Evolutionary conservation across 2,329 filamentous ascomycete genomes (phyloP).

Genomic region (Botrytis hyacinthi): DNA sequence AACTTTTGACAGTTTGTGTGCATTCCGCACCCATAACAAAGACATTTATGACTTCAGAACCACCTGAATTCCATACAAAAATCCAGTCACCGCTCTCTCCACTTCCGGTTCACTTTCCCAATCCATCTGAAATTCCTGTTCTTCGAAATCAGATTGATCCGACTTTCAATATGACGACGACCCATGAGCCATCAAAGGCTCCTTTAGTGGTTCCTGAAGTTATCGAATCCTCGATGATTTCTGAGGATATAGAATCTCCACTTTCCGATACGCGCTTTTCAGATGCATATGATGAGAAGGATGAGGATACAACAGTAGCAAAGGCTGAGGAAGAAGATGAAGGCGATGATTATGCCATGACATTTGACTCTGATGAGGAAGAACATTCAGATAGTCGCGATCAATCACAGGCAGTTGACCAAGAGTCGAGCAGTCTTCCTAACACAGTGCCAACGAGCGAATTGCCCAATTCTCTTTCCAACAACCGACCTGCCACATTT

Average conservation of each 20-base stretch:
- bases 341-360: conserved; percentile 41
- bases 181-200: conserved; percentile 41
- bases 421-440: conserved; percentile 32
- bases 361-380: conserved; percentile 40
- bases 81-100: conserved; percentile 69
- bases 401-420: conserved; percentile 36
- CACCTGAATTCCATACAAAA: conserved; percentile 61
- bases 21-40: conserved; percentile 20
- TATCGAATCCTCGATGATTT: background rate
- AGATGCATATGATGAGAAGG: conserved; percentile 39
- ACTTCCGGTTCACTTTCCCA: conserved; percentile 65
- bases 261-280: conserved; percentile 38
- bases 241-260: conserved; percentile 25
- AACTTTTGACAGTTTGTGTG: conserved; percentile 6
- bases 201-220: conserved; percentile 16
- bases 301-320: conserved; percentile 27
- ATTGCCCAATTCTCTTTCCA: conserved; percentile 23
- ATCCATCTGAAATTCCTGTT: conserved; percentile 67
- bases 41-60: conserved; percentile 39
- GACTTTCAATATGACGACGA: conserved; percentile 64
- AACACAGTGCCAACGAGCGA: conserved; percentile 30
- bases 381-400: conserved; percentile 38
- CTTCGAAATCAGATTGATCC: conserved; percentile 71
- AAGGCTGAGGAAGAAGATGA: conserved; percentile 31
- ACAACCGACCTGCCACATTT: conserved; percentile 26